Conservation (phyloP, 2,329 filamentous ascomycete species). For the Diplodia sapinea region DNA sequence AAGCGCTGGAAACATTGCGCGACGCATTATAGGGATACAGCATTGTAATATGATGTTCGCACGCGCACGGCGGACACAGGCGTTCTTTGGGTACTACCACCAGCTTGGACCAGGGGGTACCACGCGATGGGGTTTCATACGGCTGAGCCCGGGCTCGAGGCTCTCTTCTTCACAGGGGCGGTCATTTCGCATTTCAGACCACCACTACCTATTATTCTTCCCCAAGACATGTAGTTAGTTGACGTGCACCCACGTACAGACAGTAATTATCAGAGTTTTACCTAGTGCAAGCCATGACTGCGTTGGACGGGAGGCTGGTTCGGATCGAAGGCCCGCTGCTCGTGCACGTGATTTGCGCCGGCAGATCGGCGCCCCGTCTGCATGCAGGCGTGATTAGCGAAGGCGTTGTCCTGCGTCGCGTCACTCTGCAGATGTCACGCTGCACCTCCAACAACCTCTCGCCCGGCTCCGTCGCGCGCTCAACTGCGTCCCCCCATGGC, state of each 20-base stretch:
- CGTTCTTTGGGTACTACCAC: constrained; percentile 27
- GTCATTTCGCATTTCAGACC: constrained; percentile 2
- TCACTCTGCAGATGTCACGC: constrained; percentile 12
- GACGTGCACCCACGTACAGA: background rate
- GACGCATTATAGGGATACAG: constrained; percentile 28
- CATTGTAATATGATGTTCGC: constrained; percentile 28
- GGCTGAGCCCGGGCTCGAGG: constrained; percentile 18
- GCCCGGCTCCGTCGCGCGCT: background rate
- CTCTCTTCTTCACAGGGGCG: constrained; percentile 22
- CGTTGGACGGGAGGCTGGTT: background rate
- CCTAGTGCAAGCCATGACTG: background rate
- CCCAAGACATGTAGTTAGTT: constrained; percentile 2
- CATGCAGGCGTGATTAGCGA: constrained; percentile 22
- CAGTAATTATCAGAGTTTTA: constrained; percentile 8
- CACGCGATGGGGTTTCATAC: constrained; percentile 14
- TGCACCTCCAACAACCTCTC: constrained; percentile 13
- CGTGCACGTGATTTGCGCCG: constrained; percentile 20
- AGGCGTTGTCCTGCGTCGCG: constrained; percentile 8
- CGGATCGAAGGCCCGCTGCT: background rate
- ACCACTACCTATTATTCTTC: background rate
- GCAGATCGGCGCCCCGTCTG: constrained; percentile 20
- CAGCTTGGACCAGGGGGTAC: constrained; percentile 21
- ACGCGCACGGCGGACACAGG: constrained; percentile 24
- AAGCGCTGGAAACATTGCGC: constrained; percentile 28
- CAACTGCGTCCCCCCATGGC: constrained; percentile 1